Percentiles rank a stretch among this genome's conserved stretches.
Evolutionary conservation across 2,329 filamentous ascomycete species (phyloP).

Genomic region (Ophiognomonia clavigignenti-juglandacearum): DNA sequence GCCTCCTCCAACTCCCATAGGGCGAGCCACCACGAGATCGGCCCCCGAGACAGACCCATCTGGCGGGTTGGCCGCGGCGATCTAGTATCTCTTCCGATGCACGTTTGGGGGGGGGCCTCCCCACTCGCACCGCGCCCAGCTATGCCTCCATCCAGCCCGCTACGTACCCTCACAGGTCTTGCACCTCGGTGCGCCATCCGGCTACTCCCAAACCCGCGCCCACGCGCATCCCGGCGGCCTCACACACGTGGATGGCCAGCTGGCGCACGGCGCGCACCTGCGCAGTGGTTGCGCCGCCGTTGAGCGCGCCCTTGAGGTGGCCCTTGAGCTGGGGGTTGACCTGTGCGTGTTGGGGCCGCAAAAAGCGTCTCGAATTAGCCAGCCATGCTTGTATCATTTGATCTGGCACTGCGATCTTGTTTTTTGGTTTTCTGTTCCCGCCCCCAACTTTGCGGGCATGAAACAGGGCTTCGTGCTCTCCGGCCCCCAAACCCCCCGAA

Average conservation of each 20-base stretch:
- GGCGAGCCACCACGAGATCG: too few relatives aligned
- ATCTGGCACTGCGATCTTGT: too few relatives aligned
- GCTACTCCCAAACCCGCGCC: conserved; percentile 38
- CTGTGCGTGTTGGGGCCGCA: conserved; percentile 25
- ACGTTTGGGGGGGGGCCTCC: too few relatives aligned
- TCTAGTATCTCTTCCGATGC: too few relatives aligned
- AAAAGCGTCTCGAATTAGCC: conserved; percentile 12
- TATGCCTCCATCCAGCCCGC: too few relatives aligned
- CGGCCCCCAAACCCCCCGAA: neutral
- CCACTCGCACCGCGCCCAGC: too few relatives aligned
- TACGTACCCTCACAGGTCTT: conserved; percentile 18
- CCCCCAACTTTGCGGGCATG: neutral
- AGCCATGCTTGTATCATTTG: too few relatives aligned
- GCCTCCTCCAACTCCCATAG: too few relatives aligned
- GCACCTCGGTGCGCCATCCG: conserved; percentile 6
- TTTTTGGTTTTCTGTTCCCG: neutral
- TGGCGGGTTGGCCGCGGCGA: too few relatives aligned
- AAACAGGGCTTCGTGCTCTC: too few relatives aligned
- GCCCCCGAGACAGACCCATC: too few relatives aligned
- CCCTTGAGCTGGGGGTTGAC: conserved; percentile 50
- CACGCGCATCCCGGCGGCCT: conserved; percentile 39
- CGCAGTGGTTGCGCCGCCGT: conserved; percentile 42
- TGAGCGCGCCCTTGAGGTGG: conserved; percentile 45
- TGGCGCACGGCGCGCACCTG: conserved; percentile 44
- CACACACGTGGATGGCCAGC: conserved; percentile 40